A percentile compares a stretch with the other conserved stretches of the same genome.
phyloP scores from a whole-genome alignment of 1,139 yeast species.

The Saccharomyces hybrid region DNA sequence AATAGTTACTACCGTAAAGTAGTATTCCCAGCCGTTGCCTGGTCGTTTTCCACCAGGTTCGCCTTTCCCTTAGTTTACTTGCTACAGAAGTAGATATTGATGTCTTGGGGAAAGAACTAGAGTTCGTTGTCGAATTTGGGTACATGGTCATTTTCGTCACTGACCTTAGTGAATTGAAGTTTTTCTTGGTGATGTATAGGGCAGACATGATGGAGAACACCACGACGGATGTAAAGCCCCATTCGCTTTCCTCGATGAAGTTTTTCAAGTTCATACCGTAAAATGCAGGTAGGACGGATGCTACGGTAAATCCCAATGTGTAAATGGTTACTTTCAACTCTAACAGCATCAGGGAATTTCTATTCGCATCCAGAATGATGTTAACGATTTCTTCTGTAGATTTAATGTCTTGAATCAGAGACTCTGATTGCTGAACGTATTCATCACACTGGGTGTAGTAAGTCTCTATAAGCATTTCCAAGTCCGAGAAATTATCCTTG shows the following conservation, averaged over 20 bases:
- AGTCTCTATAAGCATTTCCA: slow-evolving; percentile 85
- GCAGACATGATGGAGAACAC: slow-evolving; percentile 36
- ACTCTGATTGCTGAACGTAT: slow-evolving; percentile 87
- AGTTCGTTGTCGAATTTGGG: slow-evolving; percentile 24
- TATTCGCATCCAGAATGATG: slow-evolving; percentile 86
- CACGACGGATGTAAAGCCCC: slow-evolving; percentile 41
- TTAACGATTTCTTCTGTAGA: slow-evolving; percentile 96
- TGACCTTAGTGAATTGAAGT: slow-evolving; percentile 37
- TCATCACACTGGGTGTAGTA: slow-evolving; percentile 95
- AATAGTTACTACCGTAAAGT: not conserved
- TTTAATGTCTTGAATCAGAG: slow-evolving; percentile 70
- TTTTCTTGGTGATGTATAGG: slow-evolving; percentile 34
- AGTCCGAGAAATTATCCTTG: slow-evolving; percentile 54
- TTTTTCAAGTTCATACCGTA: slow-evolving; percentile 95
- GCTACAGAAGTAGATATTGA: not conserved
- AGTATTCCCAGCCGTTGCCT: not conserved
- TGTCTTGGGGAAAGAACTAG: slow-evolving; percentile 2
- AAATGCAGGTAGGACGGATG: slow-evolving; percentile 66
- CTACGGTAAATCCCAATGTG: slow-evolving; percentile 80
- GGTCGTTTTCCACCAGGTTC: not conserved
- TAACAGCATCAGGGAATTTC: slow-evolving; percentile 86
- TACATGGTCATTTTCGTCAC: slow-evolving; percentile 41
- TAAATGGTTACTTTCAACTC: slow-evolving; percentile 80
- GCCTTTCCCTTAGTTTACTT: not conserved
- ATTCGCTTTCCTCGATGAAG: slow-evolving; percentile 67